Percentiles rank a stretch among this genome's conserved stretches.
phyloP scores from a whole-genome alignment of 306 rosid genomes.

The Aeschynomene evenia region DNA sequence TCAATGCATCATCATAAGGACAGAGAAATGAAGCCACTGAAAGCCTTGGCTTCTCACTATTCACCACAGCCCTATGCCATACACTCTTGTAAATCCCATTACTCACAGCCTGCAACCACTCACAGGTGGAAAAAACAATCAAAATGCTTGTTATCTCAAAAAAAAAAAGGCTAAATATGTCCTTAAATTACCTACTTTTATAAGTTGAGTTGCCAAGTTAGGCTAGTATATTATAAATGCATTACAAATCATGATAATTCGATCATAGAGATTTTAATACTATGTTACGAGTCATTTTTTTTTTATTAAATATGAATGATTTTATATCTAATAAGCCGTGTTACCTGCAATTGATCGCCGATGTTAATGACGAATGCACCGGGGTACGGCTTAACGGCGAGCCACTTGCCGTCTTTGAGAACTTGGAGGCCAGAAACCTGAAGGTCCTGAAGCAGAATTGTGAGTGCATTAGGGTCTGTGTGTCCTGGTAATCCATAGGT shows the following conservation, averaged over 20 bases:
- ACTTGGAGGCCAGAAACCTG: slow-evolving; percentile 82
- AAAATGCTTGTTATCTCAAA: not conserved
- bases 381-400: slow-evolving; percentile 74
- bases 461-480: slow-evolving; percentile 92
- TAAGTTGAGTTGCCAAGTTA: not conserved
- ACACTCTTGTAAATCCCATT: slow-evolving; percentile 88
- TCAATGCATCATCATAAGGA: slow-evolving; percentile 60
- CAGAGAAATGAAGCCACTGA: slow-evolving; percentile 86
- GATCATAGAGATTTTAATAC: too few species aligned
- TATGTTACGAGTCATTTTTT: too few species aligned
- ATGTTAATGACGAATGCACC: slow-evolving; percentile 81
- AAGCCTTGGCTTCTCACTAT: slow-evolving; percentile 72
- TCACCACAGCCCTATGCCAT: slow-evolving; percentile 87
- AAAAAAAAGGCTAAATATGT: too few species aligned
- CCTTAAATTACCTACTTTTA: not conserved
- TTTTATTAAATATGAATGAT: too few species aligned
- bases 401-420: slow-evolving; percentile 76
- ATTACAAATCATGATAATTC: too few species aligned
- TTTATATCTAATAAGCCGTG: too few species aligned
- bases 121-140: not conserved
- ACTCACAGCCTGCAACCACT: slow-evolving; percentile 71
- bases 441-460: slow-evolving; percentile 76
- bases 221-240: not conserved
- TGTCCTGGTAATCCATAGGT: slow-evolving; percentile 92
- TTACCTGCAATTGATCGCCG: slow-evolving; percentile 87